Percentiles rank a stretch among this genome's conserved stretches.
These are phyloP conservation scores for Lactuca sativa DNA, from an alignment of 129 eudicot species.

Conservation along the genomic window DNA sequence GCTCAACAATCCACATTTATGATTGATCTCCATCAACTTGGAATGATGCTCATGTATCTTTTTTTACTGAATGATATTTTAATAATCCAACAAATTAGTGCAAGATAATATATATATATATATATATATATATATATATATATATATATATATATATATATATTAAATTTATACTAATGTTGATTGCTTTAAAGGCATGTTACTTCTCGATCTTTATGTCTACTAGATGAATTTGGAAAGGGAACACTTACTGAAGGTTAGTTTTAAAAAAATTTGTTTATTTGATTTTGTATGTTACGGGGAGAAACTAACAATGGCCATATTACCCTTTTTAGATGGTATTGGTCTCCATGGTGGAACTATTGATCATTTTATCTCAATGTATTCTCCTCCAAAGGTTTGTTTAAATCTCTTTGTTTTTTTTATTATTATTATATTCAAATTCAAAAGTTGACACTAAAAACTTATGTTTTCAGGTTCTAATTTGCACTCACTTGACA, in stretches of 20 bases:
- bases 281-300: constrained; percentile 1
- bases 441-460: not conserved
- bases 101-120: no score
- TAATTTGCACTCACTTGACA: constrained; percentile 89
- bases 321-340: constrained; percentile 58
- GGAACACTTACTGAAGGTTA: constrained; percentile 95
- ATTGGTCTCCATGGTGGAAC: constrained; percentile 98
- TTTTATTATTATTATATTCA: not conserved
- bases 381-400: constrained; percentile 86
- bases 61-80: not conserved
- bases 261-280: constrained; percentile 14
- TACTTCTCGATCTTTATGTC: constrained; percentile 70
- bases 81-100: not conserved
- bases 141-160: no score
- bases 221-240: constrained; percentile 90
- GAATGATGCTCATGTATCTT: constrained; percentile 81
- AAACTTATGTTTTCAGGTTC: constrained; percentile 46
- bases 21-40: constrained; percentile 94
- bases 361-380: constrained; percentile 62
- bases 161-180: constrained; percentile 13
- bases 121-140: no score
- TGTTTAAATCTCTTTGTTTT: constrained; percentile 7
- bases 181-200: constrained; percentile 65
- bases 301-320: not conserved
- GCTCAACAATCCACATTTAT: constrained; percentile 92